phyloP scores from a whole-genome alignment of 257 asterid species.

The Gynochthodes officinalis region DNA sequence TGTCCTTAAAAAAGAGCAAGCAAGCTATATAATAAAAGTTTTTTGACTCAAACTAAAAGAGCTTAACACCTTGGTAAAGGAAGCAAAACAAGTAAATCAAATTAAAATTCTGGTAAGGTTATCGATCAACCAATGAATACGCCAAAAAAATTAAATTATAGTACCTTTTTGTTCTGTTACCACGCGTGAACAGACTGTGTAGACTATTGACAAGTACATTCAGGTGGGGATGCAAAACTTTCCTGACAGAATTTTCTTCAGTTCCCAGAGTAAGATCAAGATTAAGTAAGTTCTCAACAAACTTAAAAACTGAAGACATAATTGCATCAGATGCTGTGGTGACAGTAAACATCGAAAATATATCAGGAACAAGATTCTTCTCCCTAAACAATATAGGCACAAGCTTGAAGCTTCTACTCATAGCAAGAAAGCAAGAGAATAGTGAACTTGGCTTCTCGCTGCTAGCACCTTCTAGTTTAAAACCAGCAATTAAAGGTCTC shows the following conservation, averaged over 20 bases:
- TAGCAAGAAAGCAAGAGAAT: conserved; percentile 84
- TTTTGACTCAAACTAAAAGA: neutral
- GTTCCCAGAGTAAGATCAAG: conserved; percentile 61
- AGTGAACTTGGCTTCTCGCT: conserved; percentile 85
- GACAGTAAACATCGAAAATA: conserved; percentile 65
- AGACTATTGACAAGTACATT: conserved; percentile 64
- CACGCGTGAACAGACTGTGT: conserved; percentile 47
- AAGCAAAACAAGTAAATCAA: conserved; percentile 1
- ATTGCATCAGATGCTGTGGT: conserved; percentile 71
- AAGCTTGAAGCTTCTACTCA: conserved; percentile 80
- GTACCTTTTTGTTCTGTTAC: conserved; percentile 58
- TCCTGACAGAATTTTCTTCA: conserved; percentile 44
- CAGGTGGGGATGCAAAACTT: conserved; percentile 61
- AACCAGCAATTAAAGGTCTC: conserved; percentile 57
- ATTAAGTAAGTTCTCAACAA: conserved; percentile 69
- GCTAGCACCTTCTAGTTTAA: conserved; percentile 80
- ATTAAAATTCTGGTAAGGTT: neutral
- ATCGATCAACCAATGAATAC: neutral
- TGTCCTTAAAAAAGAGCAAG: neutral
- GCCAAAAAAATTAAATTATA: neutral
- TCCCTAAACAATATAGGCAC: conserved; percentile 58
- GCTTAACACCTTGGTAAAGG: neutral
- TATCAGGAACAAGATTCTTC: conserved; percentile 74
- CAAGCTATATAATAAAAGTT: neutral
- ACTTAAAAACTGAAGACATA: conserved; percentile 60